Evolutionary conservation across 2,329 filamentous ascomycete genomes (phyloP), one percentile per base, ranked within the genome.

Genomic region (Fragosphaeria purpurea): DNA sequence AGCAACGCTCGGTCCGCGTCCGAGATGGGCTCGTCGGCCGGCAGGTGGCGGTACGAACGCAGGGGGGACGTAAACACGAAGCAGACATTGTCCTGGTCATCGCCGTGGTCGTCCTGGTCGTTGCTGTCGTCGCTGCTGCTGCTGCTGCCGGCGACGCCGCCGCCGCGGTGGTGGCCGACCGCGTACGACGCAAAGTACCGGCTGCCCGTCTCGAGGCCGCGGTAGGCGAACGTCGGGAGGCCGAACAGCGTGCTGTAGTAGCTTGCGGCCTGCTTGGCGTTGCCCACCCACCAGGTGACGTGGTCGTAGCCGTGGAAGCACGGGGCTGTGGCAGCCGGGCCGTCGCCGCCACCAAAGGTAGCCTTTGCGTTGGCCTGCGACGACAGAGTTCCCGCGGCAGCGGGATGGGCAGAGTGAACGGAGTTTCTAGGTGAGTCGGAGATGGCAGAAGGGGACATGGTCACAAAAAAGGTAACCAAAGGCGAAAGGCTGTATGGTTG

Each of bases 281-380:
- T 97, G 64, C 90, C 89, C 34, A 96, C 91, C 73, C 88, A 95
- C 90, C 90, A 96, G 59, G 88, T 90, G 51, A 95, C 80, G 68
- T 95, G 87, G 69, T 95, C 88, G 66, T 95, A 96, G 63, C 88
- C 89, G 54, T 80, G 79, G 71, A 95, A 90, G 63, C 75, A 77
- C 60, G 66, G 67, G 55, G 41, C 48, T 33, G 31, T 51, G 3
- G 42, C 13, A 5, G 11, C 37, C 4, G 33, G 50, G 34, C 22
- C 22, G 22, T 22, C 22, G 22, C 22, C 22, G 22, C 22, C 22
- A 22, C 22, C 22, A 22, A 22, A 22, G 22, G 22, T 22, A 22
- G 22, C 22, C 22, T 22, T 22, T 22, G 22, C 22, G 22, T 22
- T 22, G 22, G 22, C 22, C 22, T 22, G 22, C 22, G 22, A 22